Conservation (phyloP, 306 rosid species). For the Trifolium fragiferum region DNA sequence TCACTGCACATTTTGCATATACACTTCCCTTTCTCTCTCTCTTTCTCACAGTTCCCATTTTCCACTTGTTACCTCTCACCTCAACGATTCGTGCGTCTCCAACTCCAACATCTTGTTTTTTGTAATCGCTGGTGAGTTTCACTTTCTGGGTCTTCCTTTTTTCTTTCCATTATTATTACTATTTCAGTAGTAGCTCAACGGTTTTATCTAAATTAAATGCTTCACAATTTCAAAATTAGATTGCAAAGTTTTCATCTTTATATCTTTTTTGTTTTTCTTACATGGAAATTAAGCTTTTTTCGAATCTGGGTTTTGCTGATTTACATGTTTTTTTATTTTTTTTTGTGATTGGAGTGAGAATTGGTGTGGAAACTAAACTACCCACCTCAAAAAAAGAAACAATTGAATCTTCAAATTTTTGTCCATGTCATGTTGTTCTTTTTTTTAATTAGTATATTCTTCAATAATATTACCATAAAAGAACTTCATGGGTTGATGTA, state of each 20-base stretch:
- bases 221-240: slow-evolving; percentile 7
- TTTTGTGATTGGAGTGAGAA: slow-evolving; percentile 8
- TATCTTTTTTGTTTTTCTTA: background rate
- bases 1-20: slow-evolving; percentile 54
- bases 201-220: slow-evolving; percentile 37
- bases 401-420: slow-evolving; percentile 42
- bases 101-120: slow-evolving; percentile 34
- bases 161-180: slow-evolving; percentile 11
- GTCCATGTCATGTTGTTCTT: slow-evolving; percentile 1
- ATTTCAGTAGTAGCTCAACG: slow-evolving; percentile 2
- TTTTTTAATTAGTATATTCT: slow-evolving; percentile 5
- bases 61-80: slow-evolving; percentile 40
- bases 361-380: slow-evolving; percentile 37
- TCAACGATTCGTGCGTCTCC: slow-evolving; percentile 18
- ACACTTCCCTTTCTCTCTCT: slow-evolving; percentile 27
- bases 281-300: slow-evolving; percentile 38
- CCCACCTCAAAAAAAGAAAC: slow-evolving; percentile 2
- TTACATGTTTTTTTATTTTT: slow-evolving; percentile 29
- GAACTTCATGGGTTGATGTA: slow-evolving; percentile 9
- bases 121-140: slow-evolving; percentile 47
- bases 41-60: slow-evolving; percentile 39
- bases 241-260: slow-evolving; percentile 12
- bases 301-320: slow-evolving; percentile 50
- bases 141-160: slow-evolving; percentile 11
- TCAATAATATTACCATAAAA: slow-evolving; percentile 6